Evolutionary conservation across 345 rosid genomes (phyloP).

Genomic region (Syzygium aqueum): DNA sequence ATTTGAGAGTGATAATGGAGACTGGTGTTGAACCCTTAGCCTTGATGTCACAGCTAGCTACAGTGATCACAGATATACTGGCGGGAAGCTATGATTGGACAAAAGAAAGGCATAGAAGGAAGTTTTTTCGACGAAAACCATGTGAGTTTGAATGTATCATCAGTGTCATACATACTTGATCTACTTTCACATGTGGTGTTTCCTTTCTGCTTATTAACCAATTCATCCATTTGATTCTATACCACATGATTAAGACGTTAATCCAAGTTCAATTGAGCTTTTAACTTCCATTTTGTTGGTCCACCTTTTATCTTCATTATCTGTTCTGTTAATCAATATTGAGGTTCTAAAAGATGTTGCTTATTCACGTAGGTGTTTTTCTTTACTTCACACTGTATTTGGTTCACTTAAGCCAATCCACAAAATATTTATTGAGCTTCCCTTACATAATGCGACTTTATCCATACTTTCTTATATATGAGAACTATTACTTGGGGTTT

Average conservation of each 20-base stretch:
- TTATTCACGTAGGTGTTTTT: neutral
- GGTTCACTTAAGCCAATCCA: neutral
- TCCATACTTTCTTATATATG: neutral
- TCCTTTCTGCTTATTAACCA: neutral
- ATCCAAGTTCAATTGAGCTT: neutral
- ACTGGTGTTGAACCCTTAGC: constrained; percentile 91
- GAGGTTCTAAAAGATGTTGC: neutral
- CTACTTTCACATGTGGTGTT: neutral
- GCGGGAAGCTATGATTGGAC: constrained; percentile 86
- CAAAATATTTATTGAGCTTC: neutral
- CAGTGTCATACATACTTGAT: neutral
- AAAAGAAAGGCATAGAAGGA: constrained; percentile 60
- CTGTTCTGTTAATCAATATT: neutral
- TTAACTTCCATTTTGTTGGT: neutral
- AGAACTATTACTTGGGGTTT: neutral
- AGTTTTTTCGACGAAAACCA: constrained; percentile 71
- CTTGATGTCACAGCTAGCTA: constrained; percentile 97
- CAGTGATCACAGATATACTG: constrained; percentile 87
- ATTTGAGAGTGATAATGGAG: constrained; percentile 84
- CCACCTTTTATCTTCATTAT: neutral
- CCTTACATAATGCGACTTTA: neutral
- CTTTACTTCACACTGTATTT: neutral
- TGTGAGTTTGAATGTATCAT: constrained; percentile 35
- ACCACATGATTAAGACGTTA: neutral
- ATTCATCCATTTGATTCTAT: neutral